A percentile compares a stretch with the other conserved stretches of the same genome.
phyloP scores from a whole-genome alignment of 179 eudicot species.

The Corrigiola litoralis region DNA sequence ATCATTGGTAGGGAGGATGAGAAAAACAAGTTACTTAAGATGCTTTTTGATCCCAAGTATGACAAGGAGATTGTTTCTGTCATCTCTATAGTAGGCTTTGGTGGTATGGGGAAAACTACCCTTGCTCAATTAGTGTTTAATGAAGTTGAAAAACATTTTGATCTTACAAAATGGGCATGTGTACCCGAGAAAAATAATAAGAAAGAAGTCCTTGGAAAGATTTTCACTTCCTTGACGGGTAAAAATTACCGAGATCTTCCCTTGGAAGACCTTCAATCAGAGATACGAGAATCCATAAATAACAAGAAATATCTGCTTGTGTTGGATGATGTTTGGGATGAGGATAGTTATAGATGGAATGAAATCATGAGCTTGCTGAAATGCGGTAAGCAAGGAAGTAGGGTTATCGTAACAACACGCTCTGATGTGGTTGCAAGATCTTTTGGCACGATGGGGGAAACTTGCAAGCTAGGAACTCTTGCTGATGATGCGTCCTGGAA shows the following conservation, averaged over 20 bases:
- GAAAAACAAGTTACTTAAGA: not conserved
- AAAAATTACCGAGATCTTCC: not conserved
- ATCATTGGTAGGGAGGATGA: slow-evolving; percentile 8
- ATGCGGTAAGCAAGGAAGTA: slow-evolving; percentile 13
- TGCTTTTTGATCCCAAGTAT: slow-evolving; percentile 2
- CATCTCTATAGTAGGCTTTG: slow-evolving; percentile 23
- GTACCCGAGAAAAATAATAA: not conserved
- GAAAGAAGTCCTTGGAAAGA: not conserved
- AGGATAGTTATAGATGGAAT: not conserved
- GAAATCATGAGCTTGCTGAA: not conserved
- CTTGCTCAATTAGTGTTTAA: slow-evolving; percentile 23
- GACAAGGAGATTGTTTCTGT: not conserved
- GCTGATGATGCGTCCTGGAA: slow-evolving; percentile 16
- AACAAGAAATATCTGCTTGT: not conserved
- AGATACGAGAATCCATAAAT: not conserved
- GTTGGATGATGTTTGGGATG: slow-evolving; percentile 1
- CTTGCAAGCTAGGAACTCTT: slow-evolving; percentile 7
- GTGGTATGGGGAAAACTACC: slow-evolving; percentile 24
- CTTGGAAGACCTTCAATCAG: not conserved
- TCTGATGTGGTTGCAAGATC: not conserved
- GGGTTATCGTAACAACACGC: slow-evolving; percentile 18
- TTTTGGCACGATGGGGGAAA: not conserved
- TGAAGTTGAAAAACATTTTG: slow-evolving; percentile 11
- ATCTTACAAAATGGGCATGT: not conserved
- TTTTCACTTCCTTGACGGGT: not conserved